These are phyloP conservation scores for Blastocystis sp. DNA, from an alignment of 352 stramenopile species.

Conservation along the genomic window DNA sequence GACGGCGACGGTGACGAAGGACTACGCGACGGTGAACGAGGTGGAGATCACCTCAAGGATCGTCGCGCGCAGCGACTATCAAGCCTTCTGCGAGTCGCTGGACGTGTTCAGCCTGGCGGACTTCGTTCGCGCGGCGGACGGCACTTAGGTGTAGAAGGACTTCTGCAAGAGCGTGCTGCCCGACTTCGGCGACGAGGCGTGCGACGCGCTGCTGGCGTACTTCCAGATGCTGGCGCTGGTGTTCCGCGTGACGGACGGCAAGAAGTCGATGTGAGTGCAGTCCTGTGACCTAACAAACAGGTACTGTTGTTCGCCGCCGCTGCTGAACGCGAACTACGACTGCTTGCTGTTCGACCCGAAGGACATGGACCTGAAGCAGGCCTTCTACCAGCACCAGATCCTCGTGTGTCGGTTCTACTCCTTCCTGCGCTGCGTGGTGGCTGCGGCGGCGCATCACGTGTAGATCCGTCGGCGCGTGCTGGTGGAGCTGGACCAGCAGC, in stretches of 20 bases:
- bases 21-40: slow-evolving; percentile 4
- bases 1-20: neutral
- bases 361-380: neutral
- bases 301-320: slow-evolving; percentile 10
- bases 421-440: slow-evolving; percentile 7
- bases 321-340: slow-evolving; percentile 33
- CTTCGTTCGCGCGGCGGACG: neutral
- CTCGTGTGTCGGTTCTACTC: slow-evolving; percentile 17
- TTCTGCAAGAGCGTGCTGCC: slow-evolving; percentile 29
- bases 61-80: neutral
- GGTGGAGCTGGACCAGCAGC: slow-evolving; percentile 6
- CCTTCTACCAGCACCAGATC: slow-evolving; percentile 56
- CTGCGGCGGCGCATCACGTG: neutral
- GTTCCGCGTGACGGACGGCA: neutral
- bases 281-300: neutral
- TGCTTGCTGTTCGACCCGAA: slow-evolving; percentile 54
- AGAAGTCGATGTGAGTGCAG: neutral
- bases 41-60: slow-evolving; percentile 8
- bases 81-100: neutral
- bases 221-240: slow-evolving; percentile 36
- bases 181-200: neutral
- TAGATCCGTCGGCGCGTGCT: slow-evolving; percentile 19
- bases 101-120: slow-evolving; percentile 35
- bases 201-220: slow-evolving; percentile 14
- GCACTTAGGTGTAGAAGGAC: neutral